A percentile compares a stretch with the other conserved stretches of the same genome.
Evolutionary conservation across 352 stramenopile species (phyloP).

Genomic region (Pythium rhizo-oryzae): DNA sequence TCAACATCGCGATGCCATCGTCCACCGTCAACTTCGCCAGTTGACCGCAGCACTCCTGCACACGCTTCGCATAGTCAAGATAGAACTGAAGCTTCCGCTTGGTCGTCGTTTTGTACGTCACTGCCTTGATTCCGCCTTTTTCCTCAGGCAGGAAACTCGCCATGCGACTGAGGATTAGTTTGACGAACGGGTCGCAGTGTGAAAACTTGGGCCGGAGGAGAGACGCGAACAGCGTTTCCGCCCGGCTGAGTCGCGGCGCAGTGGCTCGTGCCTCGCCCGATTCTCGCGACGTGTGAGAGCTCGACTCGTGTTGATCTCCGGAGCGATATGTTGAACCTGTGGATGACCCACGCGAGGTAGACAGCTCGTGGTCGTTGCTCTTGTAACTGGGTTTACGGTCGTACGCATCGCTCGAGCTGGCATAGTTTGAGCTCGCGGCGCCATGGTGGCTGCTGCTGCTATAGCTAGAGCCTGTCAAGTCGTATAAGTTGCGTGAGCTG

Average conservation of each 20-base stretch:
- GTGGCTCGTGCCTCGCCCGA: not conserved
- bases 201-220: slow-evolving; percentile 48
- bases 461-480: not conserved
- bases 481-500: not conserved
- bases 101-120: slow-evolving; percentile 72
- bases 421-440: not conserved
- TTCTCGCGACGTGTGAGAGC: not conserved
- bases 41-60: slow-evolving; percentile 41
- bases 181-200: slow-evolving; percentile 49
- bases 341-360: not conserved
- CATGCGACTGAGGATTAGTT: slow-evolving; percentile 53
- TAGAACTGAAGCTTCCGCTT: slow-evolving; percentile 75
- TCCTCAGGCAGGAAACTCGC: slow-evolving; percentile 52
- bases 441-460: not conserved
- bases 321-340: not conserved
- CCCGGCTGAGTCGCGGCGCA: not conserved
- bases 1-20: slow-evolving; percentile 39
- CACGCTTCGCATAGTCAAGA: slow-evolving; percentile 59
- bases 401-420: not conserved
- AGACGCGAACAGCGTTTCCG: slow-evolving; percentile 19
- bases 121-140: slow-evolving; percentile 38
- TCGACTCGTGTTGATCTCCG: not conserved
- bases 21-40: slow-evolving; percentile 50
- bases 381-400: not conserved
- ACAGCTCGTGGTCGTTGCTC: slow-evolving; percentile 7